phyloP scores from a whole-genome alignment of 768 basidiomycete species.

The Podaxis sp. region DNA sequence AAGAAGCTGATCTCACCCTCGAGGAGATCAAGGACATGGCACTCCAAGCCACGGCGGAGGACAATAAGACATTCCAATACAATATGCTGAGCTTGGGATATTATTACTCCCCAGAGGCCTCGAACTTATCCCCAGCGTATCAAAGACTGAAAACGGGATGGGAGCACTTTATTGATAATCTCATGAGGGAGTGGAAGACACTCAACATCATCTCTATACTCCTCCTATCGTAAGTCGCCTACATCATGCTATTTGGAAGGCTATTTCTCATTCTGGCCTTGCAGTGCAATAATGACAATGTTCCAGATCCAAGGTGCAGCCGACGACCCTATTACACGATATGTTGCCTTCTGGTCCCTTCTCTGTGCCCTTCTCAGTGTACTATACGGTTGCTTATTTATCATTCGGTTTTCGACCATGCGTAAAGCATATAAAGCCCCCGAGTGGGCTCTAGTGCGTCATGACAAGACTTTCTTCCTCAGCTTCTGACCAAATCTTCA shows the following conservation, averaged over 20 bases:
- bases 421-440: slow-evolving; percentile 52
- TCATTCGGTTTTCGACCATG: slow-evolving; percentile 14
- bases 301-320: slow-evolving; percentile 37
- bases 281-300: slow-evolving; percentile 31
- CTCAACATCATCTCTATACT: slow-evolving; percentile 30
- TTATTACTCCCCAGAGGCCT: slow-evolving; percentile 10
- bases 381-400: slow-evolving; percentile 13
- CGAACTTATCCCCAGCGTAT: slow-evolving; percentile 19
- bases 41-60: slow-evolving; percentile 24
- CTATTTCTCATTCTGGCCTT: background rate
- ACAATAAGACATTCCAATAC: slow-evolving; percentile 6
- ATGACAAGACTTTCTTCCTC: background rate
- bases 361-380: slow-evolving; percentile 22
- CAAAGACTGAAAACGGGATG: slow-evolving; percentile 23
- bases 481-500: slow-evolving; percentile 18
- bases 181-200: slow-evolving; percentile 31
- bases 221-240: slow-evolving; percentile 16
- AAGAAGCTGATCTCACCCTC: slow-evolving; percentile 60
- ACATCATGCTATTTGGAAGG: too few relatives aligned
- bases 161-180: slow-evolving; percentile 28
- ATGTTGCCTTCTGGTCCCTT: slow-evolving; percentile 53
- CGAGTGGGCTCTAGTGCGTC: slow-evolving; percentile 54
- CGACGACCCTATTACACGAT: slow-evolving; percentile 50
- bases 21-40: slow-evolving; percentile 53
- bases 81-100: slow-evolving; percentile 7